Evolutionary conservation across 306 rosid genomes (phyloP).

Genomic region (Medicago lupulina): DNA sequence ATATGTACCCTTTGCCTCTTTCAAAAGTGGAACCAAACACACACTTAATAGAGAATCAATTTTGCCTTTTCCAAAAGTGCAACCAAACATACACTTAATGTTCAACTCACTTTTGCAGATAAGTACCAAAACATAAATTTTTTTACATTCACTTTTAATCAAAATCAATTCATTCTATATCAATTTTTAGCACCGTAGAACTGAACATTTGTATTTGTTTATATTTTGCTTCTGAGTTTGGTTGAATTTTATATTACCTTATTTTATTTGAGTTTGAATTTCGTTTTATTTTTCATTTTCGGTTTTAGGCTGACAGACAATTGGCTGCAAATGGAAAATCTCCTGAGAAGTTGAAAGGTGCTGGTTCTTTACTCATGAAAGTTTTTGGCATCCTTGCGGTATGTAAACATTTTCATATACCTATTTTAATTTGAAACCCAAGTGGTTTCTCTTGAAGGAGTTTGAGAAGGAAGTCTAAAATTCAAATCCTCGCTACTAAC

Average conservation of each 20-base stretch:
- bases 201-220: not conserved
- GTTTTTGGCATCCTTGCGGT: constrained; percentile 96
- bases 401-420: constrained; percentile 41
- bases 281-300: constrained; percentile 10
- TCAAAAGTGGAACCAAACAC: no score
- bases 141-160: no score
- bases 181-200: no score
- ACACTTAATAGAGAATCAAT: no score
- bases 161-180: no score
- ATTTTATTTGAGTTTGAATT: not conserved
- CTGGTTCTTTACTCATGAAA: constrained; percentile 97
- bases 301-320: constrained; percentile 76
- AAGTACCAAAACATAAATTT: no score
- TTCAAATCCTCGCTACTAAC: not conserved
- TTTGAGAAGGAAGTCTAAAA: not conserved
- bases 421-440: constrained; percentile 5
- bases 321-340: constrained; percentile 78
- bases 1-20: no score
- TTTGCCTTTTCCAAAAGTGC: no score
- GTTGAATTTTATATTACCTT: not conserved
- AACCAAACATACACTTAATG: no score
- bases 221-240: not conserved
- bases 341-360: constrained; percentile 93
- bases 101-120: no score
- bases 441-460: not conserved